Conservation (phyloP, 1,284 basidiomycete genomes). For the Rhodotorula sp. region DNA sequence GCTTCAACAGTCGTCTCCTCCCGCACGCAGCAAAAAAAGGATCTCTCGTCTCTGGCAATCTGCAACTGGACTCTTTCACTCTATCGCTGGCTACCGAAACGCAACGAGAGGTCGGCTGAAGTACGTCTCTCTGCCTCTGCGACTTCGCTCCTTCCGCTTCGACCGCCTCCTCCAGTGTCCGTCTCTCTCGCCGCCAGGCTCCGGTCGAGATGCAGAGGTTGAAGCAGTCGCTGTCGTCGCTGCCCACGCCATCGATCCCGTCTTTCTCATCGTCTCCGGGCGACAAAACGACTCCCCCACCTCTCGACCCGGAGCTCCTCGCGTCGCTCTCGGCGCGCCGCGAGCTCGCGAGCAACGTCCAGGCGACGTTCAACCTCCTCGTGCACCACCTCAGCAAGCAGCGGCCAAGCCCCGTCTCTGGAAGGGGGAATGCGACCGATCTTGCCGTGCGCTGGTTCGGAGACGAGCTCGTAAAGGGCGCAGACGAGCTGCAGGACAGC, state of each 20-base stretch:
- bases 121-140: not conserved
- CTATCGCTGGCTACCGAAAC: not conserved
- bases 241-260: constrained; percentile 9
- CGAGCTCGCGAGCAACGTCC: not conserved
- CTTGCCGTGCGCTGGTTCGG: constrained; percentile 11
- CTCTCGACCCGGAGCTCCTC: not conserved
- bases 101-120: not conserved
- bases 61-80: not conserved
- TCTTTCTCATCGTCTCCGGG: not conserved
- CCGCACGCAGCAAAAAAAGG: not conserved
- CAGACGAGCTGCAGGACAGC: not conserved
- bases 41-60: not conserved
- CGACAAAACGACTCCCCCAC: not conserved
- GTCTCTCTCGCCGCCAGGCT: not conserved
- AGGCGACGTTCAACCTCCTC: constrained; percentile 3
- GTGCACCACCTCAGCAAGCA: constrained; percentile 14
- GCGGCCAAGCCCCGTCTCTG: not conserved
- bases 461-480: not conserved
- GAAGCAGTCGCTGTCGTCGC: constrained; percentile 10
- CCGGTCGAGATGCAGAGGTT: constrained; percentile 15
- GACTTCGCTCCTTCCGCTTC: not conserved
- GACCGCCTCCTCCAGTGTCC: not conserved
- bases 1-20: not conserved
- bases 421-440: not conserved
- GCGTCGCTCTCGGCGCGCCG: constrained; percentile 2